Conservation (phyloP, 768 basidiomycete species). For the Rhizopogon roseolus region DNA sequence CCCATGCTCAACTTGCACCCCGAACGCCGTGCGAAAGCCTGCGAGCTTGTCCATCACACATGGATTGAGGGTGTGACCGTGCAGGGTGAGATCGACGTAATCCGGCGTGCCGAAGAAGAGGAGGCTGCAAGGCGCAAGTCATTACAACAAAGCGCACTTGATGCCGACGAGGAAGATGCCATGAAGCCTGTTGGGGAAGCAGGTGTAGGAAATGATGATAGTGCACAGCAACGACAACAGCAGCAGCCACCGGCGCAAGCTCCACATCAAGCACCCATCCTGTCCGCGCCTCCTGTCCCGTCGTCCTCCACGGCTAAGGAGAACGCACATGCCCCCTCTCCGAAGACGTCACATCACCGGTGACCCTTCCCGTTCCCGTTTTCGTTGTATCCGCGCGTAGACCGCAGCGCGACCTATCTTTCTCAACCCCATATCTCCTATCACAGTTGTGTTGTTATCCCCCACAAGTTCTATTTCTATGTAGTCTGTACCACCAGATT, state of each 20-base stretch:
- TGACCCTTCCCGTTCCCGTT: neutral
- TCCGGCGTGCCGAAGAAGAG: constrained; percentile 57
- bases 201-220: constrained; percentile 4
- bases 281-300: constrained; percentile 28
- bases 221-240: constrained; percentile 1
- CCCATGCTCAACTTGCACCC: constrained; percentile 92
- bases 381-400: neutral
- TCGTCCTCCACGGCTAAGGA: constrained; percentile 15
- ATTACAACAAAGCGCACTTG: constrained; percentile 10
- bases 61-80: constrained; percentile 87
- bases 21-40: constrained; percentile 82
- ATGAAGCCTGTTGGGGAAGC: constrained; percentile 63
- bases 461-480: neutral
- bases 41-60: constrained; percentile 78
- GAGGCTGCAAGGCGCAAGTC: constrained; percentile 28
- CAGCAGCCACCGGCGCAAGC: neutral
- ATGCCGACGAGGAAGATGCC: constrained; percentile 39
- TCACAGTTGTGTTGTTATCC: constrained; percentile 5
- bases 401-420: neutral
- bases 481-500: neutral
- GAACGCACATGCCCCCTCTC: constrained; percentile 4
- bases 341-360: constrained; percentile 9
- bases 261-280: constrained; percentile 23
- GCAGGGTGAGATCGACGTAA: constrained; percentile 86
- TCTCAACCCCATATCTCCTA: neutral